These are phyloP conservation scores for Penstemon newberryi DNA, from an alignment of 257 asterid genomes.

Conservation along the genomic window DNA sequence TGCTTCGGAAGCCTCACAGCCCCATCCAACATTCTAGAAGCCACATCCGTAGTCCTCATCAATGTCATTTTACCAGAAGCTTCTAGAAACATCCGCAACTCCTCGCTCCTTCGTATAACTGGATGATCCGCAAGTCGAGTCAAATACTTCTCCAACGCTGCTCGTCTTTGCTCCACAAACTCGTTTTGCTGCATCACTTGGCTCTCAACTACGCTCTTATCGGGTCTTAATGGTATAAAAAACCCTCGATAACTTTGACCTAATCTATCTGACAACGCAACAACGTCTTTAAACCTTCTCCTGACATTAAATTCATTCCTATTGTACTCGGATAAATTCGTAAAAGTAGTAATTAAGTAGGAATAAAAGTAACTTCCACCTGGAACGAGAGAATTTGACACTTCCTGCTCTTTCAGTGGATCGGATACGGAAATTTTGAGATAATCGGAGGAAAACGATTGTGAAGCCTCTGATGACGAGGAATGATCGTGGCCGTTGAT, in stretches of 20 bases:
- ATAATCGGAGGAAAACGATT: slow-evolving; percentile 42
- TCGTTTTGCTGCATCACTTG: slow-evolving; percentile 91
- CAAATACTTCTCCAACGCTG: slow-evolving; percentile 82
- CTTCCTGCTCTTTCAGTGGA: slow-evolving; percentile 81
- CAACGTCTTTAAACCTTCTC: slow-evolving; percentile 88
- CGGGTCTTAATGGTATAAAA: slow-evolving; percentile 87
- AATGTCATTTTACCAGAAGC: slow-evolving; percentile 53
- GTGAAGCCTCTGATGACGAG: slow-evolving; percentile 35
- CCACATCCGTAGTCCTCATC: slow-evolving; percentile 55
- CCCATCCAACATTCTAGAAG: slow-evolving; percentile 67
- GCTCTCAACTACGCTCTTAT: slow-evolving; percentile 91
- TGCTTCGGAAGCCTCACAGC: slow-evolving; percentile 63
- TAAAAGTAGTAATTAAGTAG: slow-evolving; percentile 77
- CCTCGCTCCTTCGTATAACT: slow-evolving; percentile 69
- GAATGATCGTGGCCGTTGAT: slow-evolving; percentile 55
- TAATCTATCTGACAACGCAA: slow-evolving; percentile 71
- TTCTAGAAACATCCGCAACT: slow-evolving; percentile 62
- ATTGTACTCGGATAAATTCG: slow-evolving; percentile 59
- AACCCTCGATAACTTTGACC: slow-evolving; percentile 72
- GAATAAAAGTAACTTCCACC: slow-evolving; percentile 60
- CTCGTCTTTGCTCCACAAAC: slow-evolving; percentile 86
- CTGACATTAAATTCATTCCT: slow-evolving; percentile 83
- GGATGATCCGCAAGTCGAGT: slow-evolving; percentile 71
- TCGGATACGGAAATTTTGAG: slow-evolving; percentile 71
- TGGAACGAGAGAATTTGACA: slow-evolving; percentile 65